phyloP scores from a whole-genome alignment of 306 rosid species.

The Cyamopsis tetragonoloba region DNA sequence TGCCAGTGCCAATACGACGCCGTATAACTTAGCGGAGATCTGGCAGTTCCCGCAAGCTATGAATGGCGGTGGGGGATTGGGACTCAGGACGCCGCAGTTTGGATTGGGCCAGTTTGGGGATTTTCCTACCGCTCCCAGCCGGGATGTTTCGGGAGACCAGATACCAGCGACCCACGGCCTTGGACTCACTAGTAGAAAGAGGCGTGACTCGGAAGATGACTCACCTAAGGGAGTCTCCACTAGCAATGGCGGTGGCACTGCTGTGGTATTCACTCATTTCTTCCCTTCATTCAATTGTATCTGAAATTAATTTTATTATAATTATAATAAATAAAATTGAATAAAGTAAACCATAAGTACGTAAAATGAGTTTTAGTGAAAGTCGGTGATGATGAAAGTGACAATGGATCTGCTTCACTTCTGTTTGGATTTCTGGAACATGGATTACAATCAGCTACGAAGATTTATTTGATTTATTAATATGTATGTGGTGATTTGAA shows the following conservation, averaged over 20 bases:
- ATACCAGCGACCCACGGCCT: slow-evolving; percentile 22
- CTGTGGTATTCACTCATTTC: slow-evolving; percentile 36
- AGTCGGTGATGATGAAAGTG: background rate
- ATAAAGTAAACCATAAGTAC: background rate
- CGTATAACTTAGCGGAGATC: slow-evolving; percentile 76
- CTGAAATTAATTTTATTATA: background rate
- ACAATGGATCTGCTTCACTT: slow-evolving; percentile 20
- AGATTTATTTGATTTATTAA: background rate
- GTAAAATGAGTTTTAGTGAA: background rate
- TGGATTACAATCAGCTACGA: no score
- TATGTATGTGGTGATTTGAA: background rate
- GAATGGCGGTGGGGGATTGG: slow-evolving; percentile 51
- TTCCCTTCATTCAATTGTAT: background rate
- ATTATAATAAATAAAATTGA: no score
- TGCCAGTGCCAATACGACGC: slow-evolving; percentile 41
- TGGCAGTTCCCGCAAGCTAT: slow-evolving; percentile 56
- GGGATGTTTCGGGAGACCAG: slow-evolving; percentile 35
- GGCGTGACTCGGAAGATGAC: slow-evolving; percentile 59
- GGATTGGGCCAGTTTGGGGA: slow-evolving; percentile 56
- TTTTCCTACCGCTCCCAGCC: slow-evolving; percentile 34
- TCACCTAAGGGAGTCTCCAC: slow-evolving; percentile 52
- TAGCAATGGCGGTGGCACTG: slow-evolving; percentile 58
- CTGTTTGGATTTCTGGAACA: background rate
- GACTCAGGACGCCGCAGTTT: slow-evolving; percentile 49
- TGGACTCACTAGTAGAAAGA: slow-evolving; percentile 40